Evolutionary conservation across 2,329 filamentous ascomycete species (phyloP), one percentile per base, ranked within the genome.

Genomic region (Monilinia fructigena): DNA sequence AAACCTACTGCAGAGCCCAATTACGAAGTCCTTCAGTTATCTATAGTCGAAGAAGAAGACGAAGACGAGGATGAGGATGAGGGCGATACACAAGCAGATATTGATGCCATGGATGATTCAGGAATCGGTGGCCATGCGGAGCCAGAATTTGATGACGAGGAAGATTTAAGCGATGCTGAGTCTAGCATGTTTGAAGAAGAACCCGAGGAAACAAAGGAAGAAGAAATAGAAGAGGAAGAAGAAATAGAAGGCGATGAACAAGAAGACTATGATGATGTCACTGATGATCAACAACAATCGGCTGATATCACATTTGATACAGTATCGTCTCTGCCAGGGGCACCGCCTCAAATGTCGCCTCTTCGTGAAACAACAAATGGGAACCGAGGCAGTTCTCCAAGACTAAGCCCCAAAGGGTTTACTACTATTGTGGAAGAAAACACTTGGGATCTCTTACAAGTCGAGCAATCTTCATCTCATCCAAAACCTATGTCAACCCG

Each of bases 1-100:
- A 82, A 83, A 40, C 79, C 86, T 48, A 79, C 80, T 50, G 80
- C 85, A 56, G 81, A 83, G 2, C 55, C 82, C 82, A 74, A 83
- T 80, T 0, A 73, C 74, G 7, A 76, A 78, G 35, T 75, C 1
- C 74, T 78, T 10, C 77, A 77, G 23, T 61, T 76, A 18, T 73
- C 68, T 61, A 71, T 70, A 23, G 64, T 73, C 23, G 64, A 71
- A 28, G 63, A 65, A 68, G 58, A 61, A n/a, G 58, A 61, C 23
- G 58, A 61, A 12, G 63, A 65, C 23, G 63, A 65, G 31, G 71
- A 76, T 31, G 65, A 64, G 61, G 72, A 61, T 26, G 74, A 75
- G 65, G 73, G 72, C 31, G 72, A 76, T 61, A 76, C 75, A 1
- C 74, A 76, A 55, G 75, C 74, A 23, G 75, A 76, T 66, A 76